Conservation (phyloP, 768 basidiomycete genomes). For the Tricholoma bakamatsutake region DNA sequence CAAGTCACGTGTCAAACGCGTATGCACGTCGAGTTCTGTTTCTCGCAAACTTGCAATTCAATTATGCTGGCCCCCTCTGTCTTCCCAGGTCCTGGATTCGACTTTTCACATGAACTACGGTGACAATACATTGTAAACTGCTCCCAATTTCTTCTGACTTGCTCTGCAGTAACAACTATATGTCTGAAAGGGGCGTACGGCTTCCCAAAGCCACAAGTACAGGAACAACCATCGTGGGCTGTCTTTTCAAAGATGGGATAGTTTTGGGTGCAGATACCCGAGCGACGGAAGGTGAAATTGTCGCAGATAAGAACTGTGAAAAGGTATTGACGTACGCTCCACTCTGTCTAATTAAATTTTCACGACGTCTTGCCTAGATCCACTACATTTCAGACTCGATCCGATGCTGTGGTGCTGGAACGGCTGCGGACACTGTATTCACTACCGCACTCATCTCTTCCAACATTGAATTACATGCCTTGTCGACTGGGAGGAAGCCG, state of each 20-base stretch:
- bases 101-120: slow-evolving; percentile 75
- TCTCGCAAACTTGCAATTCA: background rate
- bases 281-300: slow-evolving; percentile 90
- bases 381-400: slow-evolving; percentile 96
- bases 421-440: slow-evolving; percentile 98
- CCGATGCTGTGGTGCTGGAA: slow-evolving; percentile 96
- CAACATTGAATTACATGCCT: slow-evolving; percentile 89
- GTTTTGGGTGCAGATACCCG: slow-evolving; percentile 95
- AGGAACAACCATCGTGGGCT: slow-evolving; percentile 97
- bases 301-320: slow-evolving; percentile 99
- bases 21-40: slow-evolving; percentile 7
- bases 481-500: slow-evolving; percentile 88
- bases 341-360: background rate
- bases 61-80: slow-evolving; percentile 42
- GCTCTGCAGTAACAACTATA: slow-evolving; percentile 60
- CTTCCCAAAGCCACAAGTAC: slow-evolving; percentile 86
- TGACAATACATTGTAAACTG: slow-evolving; percentile 16
- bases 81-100: slow-evolving; percentile 56
- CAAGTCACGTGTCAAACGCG: slow-evolving; percentile 27
- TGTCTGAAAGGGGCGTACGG: slow-evolving; percentile 63
- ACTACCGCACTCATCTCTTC: slow-evolving; percentile 92
- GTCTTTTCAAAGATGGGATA: slow-evolving; percentile 88
- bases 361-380: slow-evolving; percentile 50
- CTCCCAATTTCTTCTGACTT: background rate
- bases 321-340: slow-evolving; percentile 54